phyloP scores from a whole-genome alignment of 805 yeast genomes.

The Zygosaccharomyces kombuchaensis region DNA sequence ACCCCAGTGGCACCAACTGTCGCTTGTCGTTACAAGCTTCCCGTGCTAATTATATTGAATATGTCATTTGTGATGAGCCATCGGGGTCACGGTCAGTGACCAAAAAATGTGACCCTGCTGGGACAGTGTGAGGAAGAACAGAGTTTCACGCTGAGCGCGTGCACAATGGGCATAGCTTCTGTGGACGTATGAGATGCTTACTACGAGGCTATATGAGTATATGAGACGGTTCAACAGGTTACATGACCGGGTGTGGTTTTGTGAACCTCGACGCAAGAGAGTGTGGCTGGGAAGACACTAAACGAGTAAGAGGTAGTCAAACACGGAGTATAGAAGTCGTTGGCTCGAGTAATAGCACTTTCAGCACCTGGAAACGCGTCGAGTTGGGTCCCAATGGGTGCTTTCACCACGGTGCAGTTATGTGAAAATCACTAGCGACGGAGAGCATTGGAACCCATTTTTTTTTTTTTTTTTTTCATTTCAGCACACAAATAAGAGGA shows the following conservation, averaged over 20 bases:
- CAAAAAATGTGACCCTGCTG: neutral
- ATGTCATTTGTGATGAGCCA: slow-evolving; percentile 5
- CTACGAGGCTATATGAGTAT: neutral
- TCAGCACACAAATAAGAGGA: neutral
- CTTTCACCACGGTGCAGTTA: neutral
- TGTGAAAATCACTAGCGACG: neutral
- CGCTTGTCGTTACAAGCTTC: too few relatives aligned
- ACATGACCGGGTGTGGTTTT: too few relatives aligned
- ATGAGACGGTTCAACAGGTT: neutral
- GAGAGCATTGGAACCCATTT: neutral
- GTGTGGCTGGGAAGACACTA: too few relatives aligned
- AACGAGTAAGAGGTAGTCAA: too few relatives aligned
- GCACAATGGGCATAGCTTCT: neutral
- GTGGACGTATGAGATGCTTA: neutral
- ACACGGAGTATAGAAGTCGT: too few relatives aligned
- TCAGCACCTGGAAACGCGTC: too few relatives aligned
- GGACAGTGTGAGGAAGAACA: neutral
- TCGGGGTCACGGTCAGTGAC: slow-evolving; percentile 2
- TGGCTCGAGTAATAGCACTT: too few relatives aligned
- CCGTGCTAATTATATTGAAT: neutral
- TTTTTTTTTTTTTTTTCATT: slow-evolving; percentile 1
- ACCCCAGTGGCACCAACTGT: neutral
- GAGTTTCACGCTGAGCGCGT: too few relatives aligned
- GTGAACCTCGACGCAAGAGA: too few relatives aligned
- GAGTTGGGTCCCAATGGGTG: neutral